Percentiles rank a stretch among this genome's conserved stretches.
phyloP scores from a whole-genome alignment of 768 basidiomycete genomes.

The Pisolithus marmoratus region DNA sequence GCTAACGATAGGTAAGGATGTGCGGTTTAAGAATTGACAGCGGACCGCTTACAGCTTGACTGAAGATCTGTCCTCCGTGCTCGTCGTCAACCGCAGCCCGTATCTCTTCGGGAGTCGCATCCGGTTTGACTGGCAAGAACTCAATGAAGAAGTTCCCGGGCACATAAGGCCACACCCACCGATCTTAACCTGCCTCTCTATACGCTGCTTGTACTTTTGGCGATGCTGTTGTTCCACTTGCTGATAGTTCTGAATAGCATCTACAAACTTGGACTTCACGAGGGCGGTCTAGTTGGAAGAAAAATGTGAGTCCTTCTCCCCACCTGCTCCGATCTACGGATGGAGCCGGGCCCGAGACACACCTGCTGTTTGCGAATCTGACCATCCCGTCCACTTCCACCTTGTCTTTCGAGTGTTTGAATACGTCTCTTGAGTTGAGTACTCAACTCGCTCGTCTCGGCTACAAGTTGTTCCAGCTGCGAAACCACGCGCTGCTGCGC shows the following conservation, averaged over 20 bases:
- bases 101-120: constrained; percentile 87
- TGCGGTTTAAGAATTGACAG: background rate
- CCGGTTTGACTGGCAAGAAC: constrained; percentile 67
- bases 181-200: constrained; percentile 86
- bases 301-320: constrained; percentile 8
- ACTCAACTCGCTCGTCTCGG: constrained; percentile 67
- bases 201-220: constrained; percentile 69
- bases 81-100: constrained; percentile 82
- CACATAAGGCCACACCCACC: constrained; percentile 36
- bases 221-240: constrained; percentile 78
- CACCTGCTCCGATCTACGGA: constrained; percentile 7
- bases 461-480: constrained; percentile 63
- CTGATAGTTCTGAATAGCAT: constrained; percentile 82
- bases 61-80: constrained; percentile 80
- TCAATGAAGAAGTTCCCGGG: background rate
- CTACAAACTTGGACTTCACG: constrained; percentile 74
- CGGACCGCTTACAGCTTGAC: constrained; percentile 59
- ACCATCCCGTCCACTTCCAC: constrained; percentile 57
- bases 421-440: constrained; percentile 64
- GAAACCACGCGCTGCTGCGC: constrained; percentile 54
- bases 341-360: constrained; percentile 3
- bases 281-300: constrained; percentile 43
- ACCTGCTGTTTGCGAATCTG: constrained; percentile 79
- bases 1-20: constrained; percentile 35
- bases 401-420: constrained; percentile 63